Evolutionary conservation across 1,284 basidiomycete species (phyloP).

Genomic region (Mycena sp.): DNA sequence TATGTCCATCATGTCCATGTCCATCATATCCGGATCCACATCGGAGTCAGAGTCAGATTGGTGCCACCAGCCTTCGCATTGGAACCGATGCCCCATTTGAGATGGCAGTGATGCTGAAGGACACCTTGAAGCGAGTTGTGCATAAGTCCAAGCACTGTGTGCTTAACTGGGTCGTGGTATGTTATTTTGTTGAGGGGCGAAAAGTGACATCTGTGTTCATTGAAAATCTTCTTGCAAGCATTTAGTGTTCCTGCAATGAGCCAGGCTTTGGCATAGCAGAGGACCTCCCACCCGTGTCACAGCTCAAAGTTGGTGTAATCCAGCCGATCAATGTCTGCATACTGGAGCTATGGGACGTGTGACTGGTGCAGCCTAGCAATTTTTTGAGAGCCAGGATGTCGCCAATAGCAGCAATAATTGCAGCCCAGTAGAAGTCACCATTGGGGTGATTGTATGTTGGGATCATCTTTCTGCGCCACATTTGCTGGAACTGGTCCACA

Average conservation of each 20-base stretch:
- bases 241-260: constrained; percentile 13
- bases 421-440: constrained; percentile 1
- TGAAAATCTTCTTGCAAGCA: constrained; percentile 10
- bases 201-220: constrained; percentile 38
- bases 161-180: constrained; percentile 43
- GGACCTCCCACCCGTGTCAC: constrained; percentile 27
- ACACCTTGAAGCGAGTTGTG: constrained; percentile 46
- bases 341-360: background rate
- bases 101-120: too few species aligned
- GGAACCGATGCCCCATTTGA: too few species aligned
- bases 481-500: background rate
- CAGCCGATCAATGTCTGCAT: constrained; percentile 22
- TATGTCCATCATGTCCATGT: constrained; percentile 17
- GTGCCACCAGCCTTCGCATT: too few species aligned
- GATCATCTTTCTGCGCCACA: background rate
- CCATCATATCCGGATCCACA: too few species aligned
- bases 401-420: background rate
- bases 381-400: background rate
- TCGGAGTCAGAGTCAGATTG: constrained; percentile 22
- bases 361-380: background rate
- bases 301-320: constrained; percentile 20
- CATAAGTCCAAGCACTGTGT: constrained; percentile 42
- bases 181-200: constrained; percentile 36
- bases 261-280: constrained; percentile 22
- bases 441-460: background rate